Conservation (phyloP, 768 basidiomycete genomes). For the Mycena filopes region DNA sequence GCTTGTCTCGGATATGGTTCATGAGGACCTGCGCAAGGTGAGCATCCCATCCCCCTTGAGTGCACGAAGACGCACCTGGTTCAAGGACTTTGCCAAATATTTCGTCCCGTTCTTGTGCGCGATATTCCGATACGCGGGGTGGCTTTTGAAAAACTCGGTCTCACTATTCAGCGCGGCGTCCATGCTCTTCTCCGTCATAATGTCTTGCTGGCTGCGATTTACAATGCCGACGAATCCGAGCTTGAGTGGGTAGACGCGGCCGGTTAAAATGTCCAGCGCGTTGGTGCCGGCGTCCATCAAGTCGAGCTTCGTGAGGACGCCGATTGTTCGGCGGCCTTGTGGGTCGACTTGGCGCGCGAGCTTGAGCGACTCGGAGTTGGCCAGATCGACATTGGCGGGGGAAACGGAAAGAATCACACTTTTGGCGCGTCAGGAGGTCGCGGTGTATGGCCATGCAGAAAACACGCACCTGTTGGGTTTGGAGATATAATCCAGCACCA, state of each 20-base stretch:
- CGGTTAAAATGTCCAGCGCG: slow-evolving; percentile 94
- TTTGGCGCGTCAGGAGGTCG: not conserved
- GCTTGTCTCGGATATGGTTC: slow-evolving; percentile 97
- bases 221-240: slow-evolving; percentile 99
- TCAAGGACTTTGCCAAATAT: slow-evolving; percentile 91
- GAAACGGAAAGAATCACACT: slow-evolving; percentile 98
- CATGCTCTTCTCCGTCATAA: slow-evolving; percentile 89
- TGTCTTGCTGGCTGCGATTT: slow-evolving; percentile 97
- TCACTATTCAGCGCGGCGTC: slow-evolving; percentile 85
- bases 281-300: slow-evolving; percentile 99
- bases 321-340: slow-evolving; percentile 95
- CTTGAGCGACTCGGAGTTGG: slow-evolving; percentile 98
- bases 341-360: slow-evolving; percentile 96
- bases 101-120: slow-evolving; percentile 98
- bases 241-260: slow-evolving; percentile 97
- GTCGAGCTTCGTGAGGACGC: slow-evolving; percentile 96
- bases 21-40: slow-evolving; percentile 74
- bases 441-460: not conserved
- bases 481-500: slow-evolving; percentile 96
- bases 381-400: slow-evolving; percentile 97
- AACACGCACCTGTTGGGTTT: slow-evolving; percentile 89
- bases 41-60: not conserved
- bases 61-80: slow-evolving; percentile 70
- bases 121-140: slow-evolving; percentile 93
- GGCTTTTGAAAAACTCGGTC: slow-evolving; percentile 89